Evolutionary conservation across 2,329 filamentous ascomycete species (phyloP), one percentile per base, ranked within the genome.

Genomic region (Colletotrichum theobromicola): DNA sequence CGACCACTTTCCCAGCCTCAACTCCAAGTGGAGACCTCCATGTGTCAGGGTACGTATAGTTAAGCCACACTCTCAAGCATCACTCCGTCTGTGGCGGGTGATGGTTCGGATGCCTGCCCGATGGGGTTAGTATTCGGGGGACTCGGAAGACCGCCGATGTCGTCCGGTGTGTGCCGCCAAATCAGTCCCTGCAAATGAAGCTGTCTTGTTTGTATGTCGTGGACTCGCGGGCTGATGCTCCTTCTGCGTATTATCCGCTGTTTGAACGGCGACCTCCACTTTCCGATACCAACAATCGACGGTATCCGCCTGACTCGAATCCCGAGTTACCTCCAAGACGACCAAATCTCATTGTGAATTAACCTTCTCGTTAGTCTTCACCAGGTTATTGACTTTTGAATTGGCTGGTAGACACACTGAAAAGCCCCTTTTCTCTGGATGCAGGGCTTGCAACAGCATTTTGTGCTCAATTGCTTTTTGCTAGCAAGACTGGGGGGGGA

Each of bases 281-380:
- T 64, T 72, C 68, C 42, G 68, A 67, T 21, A 12, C 62, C 28
- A 35, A 64, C 16, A 60, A 37, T 58, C 28, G n/a, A 63, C 62
- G 57, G 68, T 62, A 34, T 34, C 53, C 42, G 18, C 42, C 57
- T 65, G 68, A 63, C 60, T 72, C 65, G 64, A 75, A 72, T 67
- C 67, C 75, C 64, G 75, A 75, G 60, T 58, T 74, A 66, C 61
- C 70, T 74, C 74, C 70, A 61, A 26, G 26, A 32, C 57, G 32
- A 53, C 62, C 46, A 21, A 12, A 13, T 57, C 13, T 58, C 62
- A 42, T 46, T 50, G n/a, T 13, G n/a, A 21, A 21, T 7, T 50
- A 50, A n/a, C 13, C 42, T 24, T 50, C 42, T n/a, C 42, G 10
- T 50, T 50, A 50, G 42, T 21, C n/a, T 50, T 50, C 42, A 50